A percentile compares a stretch with the other conserved stretches of the same genome.
Evolutionary conservation across 495 filamentous ascomycete genomes (phyloP).

Genomic region (Lentithecium fluviatile): DNA sequence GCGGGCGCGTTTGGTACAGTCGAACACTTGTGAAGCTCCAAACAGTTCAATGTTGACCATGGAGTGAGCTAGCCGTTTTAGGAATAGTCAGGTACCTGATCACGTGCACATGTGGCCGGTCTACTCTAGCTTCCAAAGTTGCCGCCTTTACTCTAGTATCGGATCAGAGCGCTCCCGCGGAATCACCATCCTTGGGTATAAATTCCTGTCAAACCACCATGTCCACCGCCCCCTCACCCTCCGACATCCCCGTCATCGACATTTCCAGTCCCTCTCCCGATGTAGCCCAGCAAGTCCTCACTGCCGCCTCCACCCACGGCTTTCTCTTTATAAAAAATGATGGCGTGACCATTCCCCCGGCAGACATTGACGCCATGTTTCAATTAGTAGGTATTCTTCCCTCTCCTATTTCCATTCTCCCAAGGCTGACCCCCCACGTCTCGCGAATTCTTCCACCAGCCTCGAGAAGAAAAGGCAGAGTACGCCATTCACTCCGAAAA

Average conservation of each 20-base stretch:
- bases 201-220: neutral
- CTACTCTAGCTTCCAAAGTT: too few species aligned
- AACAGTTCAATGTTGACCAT: neutral
- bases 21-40: too few species aligned
- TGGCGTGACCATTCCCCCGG: slow-evolving; percentile 59
- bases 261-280: slow-evolving; percentile 55
- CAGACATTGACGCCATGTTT: slow-evolving; percentile 72
- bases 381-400: slow-evolving; percentile 56
- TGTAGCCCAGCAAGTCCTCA: slow-evolving; percentile 69
- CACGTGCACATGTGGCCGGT: too few species aligned
- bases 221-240: neutral
- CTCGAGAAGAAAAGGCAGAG: slow-evolving; percentile 66
- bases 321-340: slow-evolving; percentile 84
- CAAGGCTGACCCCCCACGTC: slow-evolving; percentile 53
- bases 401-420: neutral
- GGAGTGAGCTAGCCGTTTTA: slow-evolving; percentile 1
- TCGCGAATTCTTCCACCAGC: slow-evolving; percentile 71
- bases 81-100: too few species aligned
- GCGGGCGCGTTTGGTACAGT: too few species aligned
- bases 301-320: slow-evolving; percentile 76
- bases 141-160: too few species aligned
- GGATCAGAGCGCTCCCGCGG: too few species aligned
- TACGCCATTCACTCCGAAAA: slow-evolving; percentile 68
- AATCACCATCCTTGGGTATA: neutral
- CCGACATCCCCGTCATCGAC: slow-evolving; percentile 76